A percentile compares a stretch with the other conserved stretches of the same genome.
Evolutionary conservation across 2,329 filamentous ascomycete species (phyloP).

Genomic region (Sclerotinia borealis): DNA sequence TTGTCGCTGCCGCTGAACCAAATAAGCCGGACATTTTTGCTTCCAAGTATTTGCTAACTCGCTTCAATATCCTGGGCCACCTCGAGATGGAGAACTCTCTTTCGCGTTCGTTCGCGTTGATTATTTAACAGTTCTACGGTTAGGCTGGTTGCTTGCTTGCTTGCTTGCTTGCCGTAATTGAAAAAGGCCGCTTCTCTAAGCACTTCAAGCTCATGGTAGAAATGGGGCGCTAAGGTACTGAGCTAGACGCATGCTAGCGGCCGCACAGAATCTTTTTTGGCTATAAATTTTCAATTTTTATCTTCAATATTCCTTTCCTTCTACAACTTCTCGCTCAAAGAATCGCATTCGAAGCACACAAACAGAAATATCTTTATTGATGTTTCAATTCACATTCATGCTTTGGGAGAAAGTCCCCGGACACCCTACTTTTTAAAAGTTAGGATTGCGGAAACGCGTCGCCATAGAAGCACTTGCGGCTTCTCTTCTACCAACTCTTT

Average conservation of each 20-base stretch:
- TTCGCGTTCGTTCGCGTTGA: slow-evolving; percentile 2
- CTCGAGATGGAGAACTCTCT: background rate
- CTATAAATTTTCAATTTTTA: slow-evolving; percentile 10
- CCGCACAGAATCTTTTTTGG: slow-evolving; percentile 4
- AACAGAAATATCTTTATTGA: slow-evolving; percentile 56
- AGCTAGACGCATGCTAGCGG: slow-evolving; percentile 4
- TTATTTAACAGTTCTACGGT: background rate
- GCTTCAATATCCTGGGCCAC: background rate
- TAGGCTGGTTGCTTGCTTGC: too few species aligned
- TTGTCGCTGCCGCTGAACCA: slow-evolving; percentile 43
- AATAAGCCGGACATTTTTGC: slow-evolving; percentile 58
- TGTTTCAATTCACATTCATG: slow-evolving; percentile 38
- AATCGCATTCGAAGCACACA: slow-evolving; percentile 99
- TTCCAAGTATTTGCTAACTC: background rate
- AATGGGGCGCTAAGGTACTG: background rate
- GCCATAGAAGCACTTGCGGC: slow-evolving; percentile 98
- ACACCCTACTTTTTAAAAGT: slow-evolving; percentile 53
- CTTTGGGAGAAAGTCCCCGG: slow-evolving; percentile 99
- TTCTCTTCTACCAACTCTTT: slow-evolving; percentile 59
- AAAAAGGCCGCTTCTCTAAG: slow-evolving; percentile 7
- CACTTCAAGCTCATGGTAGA: background rate
- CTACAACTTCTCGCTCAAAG: slow-evolving; percentile 85
- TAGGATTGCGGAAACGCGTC: slow-evolving; percentile 89
- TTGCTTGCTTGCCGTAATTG: slow-evolving; percentile 10
- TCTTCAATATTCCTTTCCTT: slow-evolving; percentile 26